Conservation (phyloP, 495 filamentous ascomycete species). For the Tuber brumale region DNA sequence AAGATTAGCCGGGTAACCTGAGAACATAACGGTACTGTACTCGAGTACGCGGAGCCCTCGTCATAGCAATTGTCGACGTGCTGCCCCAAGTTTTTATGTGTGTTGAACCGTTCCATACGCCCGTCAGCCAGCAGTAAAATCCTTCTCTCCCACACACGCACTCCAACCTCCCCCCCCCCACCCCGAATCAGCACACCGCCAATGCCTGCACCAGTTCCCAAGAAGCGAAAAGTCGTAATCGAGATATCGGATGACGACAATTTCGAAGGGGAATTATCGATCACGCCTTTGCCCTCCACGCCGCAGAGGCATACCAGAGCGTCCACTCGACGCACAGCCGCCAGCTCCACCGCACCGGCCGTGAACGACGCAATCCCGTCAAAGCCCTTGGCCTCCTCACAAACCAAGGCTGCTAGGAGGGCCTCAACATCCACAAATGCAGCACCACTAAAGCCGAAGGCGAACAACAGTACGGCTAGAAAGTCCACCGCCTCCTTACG, state of each 20-base stretch:
- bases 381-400: neutral
- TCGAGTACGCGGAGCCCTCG: neutral
- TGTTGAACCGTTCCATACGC: neutral
- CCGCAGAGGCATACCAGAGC: neutral
- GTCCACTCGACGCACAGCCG: neutral
- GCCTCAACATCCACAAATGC: neutral
- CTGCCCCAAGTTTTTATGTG: neutral
- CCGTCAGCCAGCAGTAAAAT: neutral
- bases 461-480: neutral
- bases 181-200: neutral
- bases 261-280: neutral
- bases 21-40: no score
- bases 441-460: neutral
- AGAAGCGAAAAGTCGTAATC: slow-evolving; percentile 47
- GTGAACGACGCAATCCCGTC: neutral
- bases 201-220: slow-evolving; percentile 47
- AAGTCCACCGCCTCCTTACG: neutral
- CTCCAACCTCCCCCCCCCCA: neutral
- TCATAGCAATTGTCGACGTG: neutral
- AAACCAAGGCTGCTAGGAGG: neutral
- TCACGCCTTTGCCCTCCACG: neutral
- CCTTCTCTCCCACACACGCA: neutral
- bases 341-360: neutral
- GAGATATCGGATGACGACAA: slow-evolving; percentile 48
- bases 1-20: neutral